Evolutionary conservation across 2,329 filamentous ascomycete species (phyloP).

Genomic region (Aspergillus amoenus): DNA sequence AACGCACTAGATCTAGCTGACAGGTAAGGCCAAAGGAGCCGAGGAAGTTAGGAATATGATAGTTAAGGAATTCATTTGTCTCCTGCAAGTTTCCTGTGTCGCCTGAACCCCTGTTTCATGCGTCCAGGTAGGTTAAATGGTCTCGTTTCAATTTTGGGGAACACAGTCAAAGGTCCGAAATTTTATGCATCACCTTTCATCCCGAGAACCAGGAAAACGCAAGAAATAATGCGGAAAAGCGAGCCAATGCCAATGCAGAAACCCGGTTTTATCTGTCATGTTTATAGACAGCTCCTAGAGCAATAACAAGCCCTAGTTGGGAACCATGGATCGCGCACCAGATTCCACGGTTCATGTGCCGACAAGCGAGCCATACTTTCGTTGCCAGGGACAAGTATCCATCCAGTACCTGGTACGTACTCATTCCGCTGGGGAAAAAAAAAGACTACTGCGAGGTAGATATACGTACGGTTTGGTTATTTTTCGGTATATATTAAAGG

Average conservation of each 20-base stretch:
- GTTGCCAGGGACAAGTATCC: neutral
- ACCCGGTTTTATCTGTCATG: conserved; percentile 1
- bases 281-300: conserved; percentile 10
- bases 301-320: neutral
- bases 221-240: neutral
- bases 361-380: neutral
- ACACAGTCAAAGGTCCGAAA: neutral
- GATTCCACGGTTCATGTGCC: neutral
- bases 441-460: too few species aligned
- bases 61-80: neutral
- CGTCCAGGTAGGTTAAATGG: neutral
- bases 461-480: neutral
- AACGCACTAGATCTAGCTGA: conserved; percentile 14
- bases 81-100: neutral
- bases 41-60: neutral
- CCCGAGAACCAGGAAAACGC: neutral
- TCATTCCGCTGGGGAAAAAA: neutral
- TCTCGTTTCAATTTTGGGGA: neutral
- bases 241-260: neutral
- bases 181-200: neutral
- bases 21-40: conserved; percentile 4
- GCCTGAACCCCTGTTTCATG: neutral
- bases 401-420: neutral
- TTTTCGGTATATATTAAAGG: neutral
- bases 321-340: conserved; percentile 10